phyloP scores from a whole-genome alignment of 1,284 basidiomycete genomes.

The Amylostereum areolatum region DNA sequence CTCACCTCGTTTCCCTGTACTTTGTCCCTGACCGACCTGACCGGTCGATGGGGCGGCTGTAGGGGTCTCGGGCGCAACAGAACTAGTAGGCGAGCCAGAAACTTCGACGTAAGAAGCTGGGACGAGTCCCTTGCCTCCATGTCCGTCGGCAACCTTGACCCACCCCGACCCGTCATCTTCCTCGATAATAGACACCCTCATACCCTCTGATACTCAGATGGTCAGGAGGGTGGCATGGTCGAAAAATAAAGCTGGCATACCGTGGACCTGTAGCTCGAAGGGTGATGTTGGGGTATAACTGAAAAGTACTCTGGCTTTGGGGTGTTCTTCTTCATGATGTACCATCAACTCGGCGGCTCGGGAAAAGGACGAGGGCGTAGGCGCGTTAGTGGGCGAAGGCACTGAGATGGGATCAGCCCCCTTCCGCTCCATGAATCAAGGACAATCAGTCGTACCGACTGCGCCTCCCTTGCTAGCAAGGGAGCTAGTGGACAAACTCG shows the following conservation, averaged over 20 bases:
- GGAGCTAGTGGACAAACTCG: constrained; percentile 12
- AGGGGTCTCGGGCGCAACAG: too few species aligned
- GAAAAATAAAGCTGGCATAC: constrained; percentile 30
- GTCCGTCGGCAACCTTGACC: constrained; percentile 65
- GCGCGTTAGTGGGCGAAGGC: constrained; percentile 18
- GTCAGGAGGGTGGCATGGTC: constrained; percentile 11
- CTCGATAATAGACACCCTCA: constrained; percentile 56
- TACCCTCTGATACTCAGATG: constrained; percentile 41
- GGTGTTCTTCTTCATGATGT: constrained; percentile 36
- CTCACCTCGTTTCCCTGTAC: constrained; percentile 44
- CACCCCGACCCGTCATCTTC: constrained; percentile 80
- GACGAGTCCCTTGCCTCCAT: constrained; percentile 63
- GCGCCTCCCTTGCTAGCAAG: too few species aligned
- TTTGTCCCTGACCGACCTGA: constrained; percentile 16
- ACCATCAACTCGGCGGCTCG: constrained; percentile 21
- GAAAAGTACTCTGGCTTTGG: constrained; percentile 59
- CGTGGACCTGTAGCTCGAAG: constrained; percentile 64
- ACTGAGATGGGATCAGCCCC: constrained; percentile 8
- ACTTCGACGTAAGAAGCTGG: constrained; percentile 71
- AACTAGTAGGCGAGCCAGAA: constrained; percentile 17
- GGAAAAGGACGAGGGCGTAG: constrained; percentile 53
- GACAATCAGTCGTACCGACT: too few species aligned
- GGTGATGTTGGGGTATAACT: constrained; percentile 67
- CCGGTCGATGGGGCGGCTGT: too few species aligned
- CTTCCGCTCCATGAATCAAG: too few species aligned